A percentile compares a stretch with the other conserved stretches of the same genome.
phyloP scores from a whole-genome alignment of 1,139 yeast genomes.

The Scheffersomyces insectosa region DNA sequence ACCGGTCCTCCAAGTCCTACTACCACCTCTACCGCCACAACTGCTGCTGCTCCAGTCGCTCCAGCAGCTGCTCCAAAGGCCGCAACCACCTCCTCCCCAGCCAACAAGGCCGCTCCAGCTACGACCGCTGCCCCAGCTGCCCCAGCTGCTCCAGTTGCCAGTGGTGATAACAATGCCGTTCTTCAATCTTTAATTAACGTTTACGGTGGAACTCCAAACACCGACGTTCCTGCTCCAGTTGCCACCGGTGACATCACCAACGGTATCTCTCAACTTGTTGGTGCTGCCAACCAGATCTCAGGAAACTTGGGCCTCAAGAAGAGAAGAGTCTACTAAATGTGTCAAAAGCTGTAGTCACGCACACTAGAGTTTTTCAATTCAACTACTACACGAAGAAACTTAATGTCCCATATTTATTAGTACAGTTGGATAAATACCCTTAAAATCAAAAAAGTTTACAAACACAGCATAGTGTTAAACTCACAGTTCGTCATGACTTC shows the following conservation, averaged over 20 bases:
- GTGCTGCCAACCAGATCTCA: conserved; percentile 18
- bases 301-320: conserved; percentile 7
- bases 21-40: conserved; percentile 13
- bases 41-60: conserved; percentile 13
- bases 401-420: not conserved
- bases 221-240: conserved; percentile 12
- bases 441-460: not conserved
- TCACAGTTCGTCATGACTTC: no score
- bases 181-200: conserved; percentile 1
- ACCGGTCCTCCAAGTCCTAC: conserved; percentile 9
- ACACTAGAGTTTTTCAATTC: not conserved
- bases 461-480: no score
- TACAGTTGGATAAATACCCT: conserved; percentile 1
- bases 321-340: conserved; percentile 20
- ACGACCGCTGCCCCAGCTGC: conserved; percentile 11
- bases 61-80: conserved; percentile 15
- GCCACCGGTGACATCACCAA: conserved; percentile 9
- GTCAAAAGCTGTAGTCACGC: not conserved
- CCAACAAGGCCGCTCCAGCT: conserved; percentile 10
- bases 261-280: conserved; percentile 14
- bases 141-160: conserved; percentile 4
- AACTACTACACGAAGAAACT: no score
- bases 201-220: conserved; percentile 8
- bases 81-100: conserved; percentile 8
- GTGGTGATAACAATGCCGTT: conserved; percentile 5